phyloP scores from a whole-genome alignment of 306 rosid genomes.

The Corylus americana region DNA sequence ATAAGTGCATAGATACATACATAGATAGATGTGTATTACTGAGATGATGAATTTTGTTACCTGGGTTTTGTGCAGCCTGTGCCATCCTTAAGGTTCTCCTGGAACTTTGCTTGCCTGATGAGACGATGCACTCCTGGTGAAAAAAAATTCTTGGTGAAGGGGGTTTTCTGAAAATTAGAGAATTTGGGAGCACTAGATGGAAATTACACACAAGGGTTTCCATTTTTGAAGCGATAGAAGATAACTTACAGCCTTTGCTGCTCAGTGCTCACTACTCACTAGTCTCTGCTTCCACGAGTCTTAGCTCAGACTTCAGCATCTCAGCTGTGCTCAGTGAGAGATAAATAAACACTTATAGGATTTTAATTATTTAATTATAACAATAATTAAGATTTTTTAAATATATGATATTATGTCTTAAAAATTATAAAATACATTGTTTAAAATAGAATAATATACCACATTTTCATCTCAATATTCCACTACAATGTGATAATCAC shows the following conservation, averaged over 20 bases:
- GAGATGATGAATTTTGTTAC: conserved; percentile 25
- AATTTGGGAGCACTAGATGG: neutral
- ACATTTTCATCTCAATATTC: too few species aligned
- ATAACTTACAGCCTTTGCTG: neutral
- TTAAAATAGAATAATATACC: too few species aligned
- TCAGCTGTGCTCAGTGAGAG: too few species aligned
- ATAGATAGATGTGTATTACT: neutral
- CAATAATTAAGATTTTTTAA: too few species aligned
- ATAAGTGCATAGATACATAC: neutral
- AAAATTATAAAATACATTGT: too few species aligned
- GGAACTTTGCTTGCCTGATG: conserved; percentile 23
- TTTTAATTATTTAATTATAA: too few species aligned
- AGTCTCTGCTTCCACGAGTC: neutral
- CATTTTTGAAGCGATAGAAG: neutral
- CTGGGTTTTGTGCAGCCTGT: conserved; percentile 43
- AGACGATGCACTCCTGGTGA: conserved; percentile 18
- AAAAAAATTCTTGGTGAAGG: conserved; percentile 1
- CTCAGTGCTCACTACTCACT: neutral
- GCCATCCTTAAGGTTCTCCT: conserved; percentile 49
- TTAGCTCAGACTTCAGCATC: too few species aligned
- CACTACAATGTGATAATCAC: too few species aligned
- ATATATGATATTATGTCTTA: too few species aligned
- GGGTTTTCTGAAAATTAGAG: conserved; percentile 17
- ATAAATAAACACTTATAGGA: too few species aligned
- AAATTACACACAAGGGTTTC: neutral